Evolutionary conservation across 2,329 filamentous ascomycete species (phyloP).

Genomic region (Pleoardoris graminearum): DNA sequence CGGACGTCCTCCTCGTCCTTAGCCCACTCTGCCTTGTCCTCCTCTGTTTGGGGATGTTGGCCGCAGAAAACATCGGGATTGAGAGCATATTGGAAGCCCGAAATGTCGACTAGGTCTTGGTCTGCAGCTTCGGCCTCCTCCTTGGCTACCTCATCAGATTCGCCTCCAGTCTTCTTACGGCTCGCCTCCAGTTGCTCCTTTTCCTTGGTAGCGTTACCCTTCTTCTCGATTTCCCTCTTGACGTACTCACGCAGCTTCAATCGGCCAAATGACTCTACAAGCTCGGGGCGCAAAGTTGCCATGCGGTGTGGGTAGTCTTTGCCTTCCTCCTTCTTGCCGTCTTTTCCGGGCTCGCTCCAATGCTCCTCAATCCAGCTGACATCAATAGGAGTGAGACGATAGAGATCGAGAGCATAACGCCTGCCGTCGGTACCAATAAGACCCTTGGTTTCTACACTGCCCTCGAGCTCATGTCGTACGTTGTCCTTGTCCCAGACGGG

Average conservation of each 20-base stretch:
- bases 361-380: constrained; percentile 86
- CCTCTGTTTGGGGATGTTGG: constrained; percentile 84
- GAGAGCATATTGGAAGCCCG: constrained; percentile 81
- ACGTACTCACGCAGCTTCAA: constrained; percentile 89
- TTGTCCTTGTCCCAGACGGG: constrained; percentile 97
- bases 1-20: constrained; percentile 88
- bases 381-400: constrained; percentile 91
- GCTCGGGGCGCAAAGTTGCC: constrained; percentile 88
- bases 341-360: constrained; percentile 49
- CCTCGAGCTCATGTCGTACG: constrained; percentile 86
- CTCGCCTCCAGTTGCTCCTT: constrained; percentile 61
- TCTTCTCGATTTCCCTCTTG: constrained; percentile 66
- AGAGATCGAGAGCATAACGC: constrained; percentile 96
- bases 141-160: constrained; percentile 34
- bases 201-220: constrained; percentile 35
- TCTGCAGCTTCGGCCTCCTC: constrained; percentile 45
- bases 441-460: constrained; percentile 96
- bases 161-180: constrained; percentile 30
- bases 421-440: constrained; percentile 94
- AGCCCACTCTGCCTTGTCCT: constrained; percentile 81
- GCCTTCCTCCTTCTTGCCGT: constrained; percentile 54
- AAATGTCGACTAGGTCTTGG: constrained; percentile 78
- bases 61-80: constrained; percentile 97
- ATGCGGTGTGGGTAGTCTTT: constrained; percentile 87
- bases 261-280: constrained; percentile 84